Percentiles rank a stretch among this genome's conserved stretches.
phyloP scores from a whole-genome alignment of 352 stramenopile genomes.

The Pilasporangium apinafurcum region DNA sequence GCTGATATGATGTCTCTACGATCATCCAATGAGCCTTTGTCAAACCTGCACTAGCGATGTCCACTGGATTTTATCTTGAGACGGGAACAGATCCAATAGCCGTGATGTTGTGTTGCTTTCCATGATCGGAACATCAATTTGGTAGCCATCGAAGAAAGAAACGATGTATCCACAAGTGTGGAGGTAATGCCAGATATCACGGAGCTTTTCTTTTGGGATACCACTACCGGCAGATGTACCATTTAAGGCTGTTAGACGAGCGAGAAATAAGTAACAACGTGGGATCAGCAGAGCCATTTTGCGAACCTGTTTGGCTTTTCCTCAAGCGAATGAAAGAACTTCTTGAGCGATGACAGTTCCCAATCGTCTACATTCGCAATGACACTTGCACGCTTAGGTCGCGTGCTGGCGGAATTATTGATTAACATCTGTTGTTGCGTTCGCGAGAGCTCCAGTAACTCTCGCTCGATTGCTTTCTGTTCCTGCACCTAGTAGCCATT shows the following conservation, averaged over 20 bases:
- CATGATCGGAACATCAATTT: too few relatives aligned
- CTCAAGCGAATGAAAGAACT: conserved; percentile 42
- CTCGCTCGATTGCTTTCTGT: conserved; percentile 18
- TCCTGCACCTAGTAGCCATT: conserved; percentile 12
- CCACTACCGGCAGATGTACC: not conserved
- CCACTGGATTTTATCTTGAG: conserved; percentile 3
- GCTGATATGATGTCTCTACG: not conserved
- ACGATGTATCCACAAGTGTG: conserved; percentile 1
- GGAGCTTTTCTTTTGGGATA: not conserved
- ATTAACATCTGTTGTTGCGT: conserved; percentile 18
- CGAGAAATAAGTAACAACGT: not conserved
- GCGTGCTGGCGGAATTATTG: conserved; percentile 2
- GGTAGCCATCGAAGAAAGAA: too few relatives aligned
- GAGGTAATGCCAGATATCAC: conserved; percentile 2
- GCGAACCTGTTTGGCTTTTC: conserved; percentile 24
- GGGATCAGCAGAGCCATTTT: not conserved
- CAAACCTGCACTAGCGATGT: conserved; percentile 9
- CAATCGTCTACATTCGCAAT: conserved; percentile 33
- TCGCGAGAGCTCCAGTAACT: conserved; percentile 34
- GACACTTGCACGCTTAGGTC: conserved; percentile 1
- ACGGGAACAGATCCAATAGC: conserved; percentile 6
- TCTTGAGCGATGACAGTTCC: conserved; percentile 42
- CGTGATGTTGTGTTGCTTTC: not conserved
- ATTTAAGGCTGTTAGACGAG: not conserved
- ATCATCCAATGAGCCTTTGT: too few relatives aligned